phyloP scores from a whole-genome alignment of 306 rosid species.

The Abrus precatorius region DNA sequence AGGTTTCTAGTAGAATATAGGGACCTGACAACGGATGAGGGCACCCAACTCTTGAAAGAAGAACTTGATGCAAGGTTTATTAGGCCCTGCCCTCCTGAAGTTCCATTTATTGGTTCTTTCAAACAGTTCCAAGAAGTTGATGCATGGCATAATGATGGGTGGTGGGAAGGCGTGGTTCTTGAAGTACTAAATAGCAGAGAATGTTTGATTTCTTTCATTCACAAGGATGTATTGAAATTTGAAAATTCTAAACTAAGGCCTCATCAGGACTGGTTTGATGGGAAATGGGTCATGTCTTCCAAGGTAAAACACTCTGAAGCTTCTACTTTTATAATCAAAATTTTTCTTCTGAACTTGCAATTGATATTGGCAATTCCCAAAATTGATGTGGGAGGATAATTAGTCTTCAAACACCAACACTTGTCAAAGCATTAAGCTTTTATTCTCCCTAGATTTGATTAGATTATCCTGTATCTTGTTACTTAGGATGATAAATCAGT shows the following conservation, averaged over 20 bases:
- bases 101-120: conserved; percentile 35
- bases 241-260: conserved; percentile 52
- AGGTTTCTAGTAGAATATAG: conserved; percentile 57
- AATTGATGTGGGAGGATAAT: conserved; percentile 11
- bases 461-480: conserved; percentile 33
- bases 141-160: conserved; percentile 64
- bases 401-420: conserved; percentile 4
- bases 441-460: not conserved
- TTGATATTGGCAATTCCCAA: not conserved
- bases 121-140: conserved; percentile 57
- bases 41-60: conserved; percentile 52
- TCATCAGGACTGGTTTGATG: conserved; percentile 60
- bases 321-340: not conserved
- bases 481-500: not conserved
- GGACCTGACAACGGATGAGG: conserved; percentile 54
- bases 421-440: not conserved
- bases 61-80: conserved; percentile 39
- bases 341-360: not conserved
- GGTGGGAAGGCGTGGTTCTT: conserved; percentile 69
- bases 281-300: conserved; percentile 56
- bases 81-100: conserved; percentile 62
- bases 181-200: conserved; percentile 36
- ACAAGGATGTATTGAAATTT: conserved; percentile 44
- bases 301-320: conserved; percentile 51
- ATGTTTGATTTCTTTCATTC: conserved; percentile 54